Evolutionary conservation across 2,329 filamentous ascomycete species (phyloP).

Genomic region (Ophiostoma tasmaniense): DNA sequence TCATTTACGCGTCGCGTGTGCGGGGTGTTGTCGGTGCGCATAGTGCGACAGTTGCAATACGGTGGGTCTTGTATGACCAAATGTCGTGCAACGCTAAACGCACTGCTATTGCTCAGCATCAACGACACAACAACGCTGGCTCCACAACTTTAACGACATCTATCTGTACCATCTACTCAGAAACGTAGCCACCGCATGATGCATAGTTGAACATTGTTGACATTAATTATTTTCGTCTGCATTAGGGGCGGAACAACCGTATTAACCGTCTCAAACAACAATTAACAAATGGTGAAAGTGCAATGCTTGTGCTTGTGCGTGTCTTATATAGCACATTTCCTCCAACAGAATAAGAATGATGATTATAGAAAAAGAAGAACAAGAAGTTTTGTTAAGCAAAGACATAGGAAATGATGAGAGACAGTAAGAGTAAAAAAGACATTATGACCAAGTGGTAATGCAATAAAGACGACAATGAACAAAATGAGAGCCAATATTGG

Average conservation of each 20-base stretch:
- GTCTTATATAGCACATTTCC: not conserved
- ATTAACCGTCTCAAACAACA: not conserved
- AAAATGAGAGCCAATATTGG: slow-evolving; percentile 5
- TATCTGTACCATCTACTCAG: too few species aligned
- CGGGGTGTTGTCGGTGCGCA: not conserved
- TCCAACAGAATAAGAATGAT: not conserved
- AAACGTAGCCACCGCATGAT: too few species aligned
- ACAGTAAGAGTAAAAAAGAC: not conserved
- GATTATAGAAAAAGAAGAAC: slow-evolving; percentile 8
- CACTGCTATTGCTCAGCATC: not conserved
- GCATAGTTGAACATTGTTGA: not conserved
- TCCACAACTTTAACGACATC: not conserved
- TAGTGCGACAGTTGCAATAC: not conserved
- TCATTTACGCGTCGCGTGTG: not conserved
- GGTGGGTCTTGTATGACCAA: not conserved
- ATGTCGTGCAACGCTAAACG: not conserved
- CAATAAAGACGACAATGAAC: not conserved
- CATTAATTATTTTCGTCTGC: not conserved
- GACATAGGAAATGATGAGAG: slow-evolving; percentile 1
- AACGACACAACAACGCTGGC: not conserved
- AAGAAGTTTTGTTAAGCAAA: slow-evolving; percentile 3
- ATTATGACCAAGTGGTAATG: not conserved
- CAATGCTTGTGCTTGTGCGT: slow-evolving; percentile 8
- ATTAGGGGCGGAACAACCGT: not conserved
- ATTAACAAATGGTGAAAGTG: not conserved